Evolutionary conservation across 805 yeast species (phyloP).

Genomic region (Cyberlindnera suaveolens): DNA sequence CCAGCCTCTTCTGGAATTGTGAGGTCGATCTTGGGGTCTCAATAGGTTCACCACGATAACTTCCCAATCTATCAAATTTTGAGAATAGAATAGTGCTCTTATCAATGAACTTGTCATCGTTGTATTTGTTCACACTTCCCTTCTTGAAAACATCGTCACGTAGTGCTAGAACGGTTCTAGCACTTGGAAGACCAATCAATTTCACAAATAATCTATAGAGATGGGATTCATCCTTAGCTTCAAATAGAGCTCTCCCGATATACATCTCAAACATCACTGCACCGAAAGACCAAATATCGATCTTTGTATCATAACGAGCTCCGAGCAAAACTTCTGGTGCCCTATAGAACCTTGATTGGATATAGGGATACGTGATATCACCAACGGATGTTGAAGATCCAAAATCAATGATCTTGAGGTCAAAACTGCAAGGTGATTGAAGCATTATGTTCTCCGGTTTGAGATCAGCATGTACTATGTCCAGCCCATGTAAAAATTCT

Average conservation of each 20-base stretch:
- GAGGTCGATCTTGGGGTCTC: slow-evolving; percentile 10
- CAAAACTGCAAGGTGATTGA: slow-evolving; percentile 33
- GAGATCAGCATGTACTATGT: slow-evolving; percentile 75
- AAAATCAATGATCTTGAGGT: slow-evolving; percentile 71
- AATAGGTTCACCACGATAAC: slow-evolving; percentile 13
- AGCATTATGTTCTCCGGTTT: slow-evolving; percentile 83
- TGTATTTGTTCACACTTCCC: slow-evolving; percentile 29
- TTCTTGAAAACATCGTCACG: slow-evolving; percentile 31
- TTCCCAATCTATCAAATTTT: slow-evolving; percentile 27
- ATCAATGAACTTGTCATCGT: slow-evolving; percentile 13
- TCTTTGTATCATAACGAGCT: slow-evolving; percentile 66
- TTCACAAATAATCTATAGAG: slow-evolving; percentile 69
- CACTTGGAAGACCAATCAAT: slow-evolving; percentile 77
- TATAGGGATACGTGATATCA: slow-evolving; percentile 73
- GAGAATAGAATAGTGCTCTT: slow-evolving; percentile 31
- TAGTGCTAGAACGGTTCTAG: slow-evolving; percentile 31
- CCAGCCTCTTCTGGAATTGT: slow-evolving; percentile 14
- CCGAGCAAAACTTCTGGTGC: slow-evolving; percentile 78
- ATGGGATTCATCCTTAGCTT: slow-evolving; percentile 78
- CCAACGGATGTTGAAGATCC: slow-evolving; percentile 60
- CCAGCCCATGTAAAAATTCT: slow-evolving; percentile 46
- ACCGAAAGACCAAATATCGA: slow-evolving; percentile 91
- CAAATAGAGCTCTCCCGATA: slow-evolving; percentile 79
- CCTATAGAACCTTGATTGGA: slow-evolving; percentile 74
- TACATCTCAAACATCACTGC: slow-evolving; percentile 85